Base-by-base conservation (phyloP, 2,329 filamentous ascomycete species). In the Xylaria digitata region DNA sequence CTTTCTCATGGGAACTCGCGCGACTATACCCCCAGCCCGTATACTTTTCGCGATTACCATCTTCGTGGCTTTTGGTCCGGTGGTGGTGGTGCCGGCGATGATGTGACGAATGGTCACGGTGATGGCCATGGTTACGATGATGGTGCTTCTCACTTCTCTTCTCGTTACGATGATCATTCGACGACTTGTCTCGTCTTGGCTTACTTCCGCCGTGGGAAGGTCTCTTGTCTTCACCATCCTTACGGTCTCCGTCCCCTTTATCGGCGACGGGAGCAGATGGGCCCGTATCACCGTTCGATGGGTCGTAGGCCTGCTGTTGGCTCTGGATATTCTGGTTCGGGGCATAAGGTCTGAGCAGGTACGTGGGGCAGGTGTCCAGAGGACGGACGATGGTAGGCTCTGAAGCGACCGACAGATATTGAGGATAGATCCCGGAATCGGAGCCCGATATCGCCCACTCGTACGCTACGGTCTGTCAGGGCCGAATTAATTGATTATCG, bases 361-460 rank as follows among this genome's bases (percentile, higher is more conserved):
- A 62, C 49, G 50, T 34, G 26, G 15, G 19, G 37, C 26, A 43
- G 15, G 17, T 6, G 7, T 30, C 21, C n/a, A 55, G 21, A 37
- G 42, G 42, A 62, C 55, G 26, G 32, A 2, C 17, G 17, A 19
- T 42, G 17, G 21, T 32, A 9, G 43, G 23, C 21, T 19, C 13
- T 17, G 42, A 37, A 8, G 17, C 3, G 7, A 26, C 2, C 23
- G 45, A 43, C 23, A 57, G 21, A 57, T 56, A 43, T 17, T 63
- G 53, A n/a, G 52, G 45, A 21, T 61, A 48, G 6, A n/a, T 61
- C 30, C 61, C 61, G 1, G 34, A 43, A 23, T 43, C 43, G 6
- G 52, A 45, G 21, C 61, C 61, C 26, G 45, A 63, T 42, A 57
- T 56, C 11, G 34, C 17, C 49, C 59, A 55, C n/a, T 54, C 49